Evolutionary conservation across 2,329 filamentous ascomycete genomes (phyloP).

Genomic region (Talaromyces marneffei): DNA sequence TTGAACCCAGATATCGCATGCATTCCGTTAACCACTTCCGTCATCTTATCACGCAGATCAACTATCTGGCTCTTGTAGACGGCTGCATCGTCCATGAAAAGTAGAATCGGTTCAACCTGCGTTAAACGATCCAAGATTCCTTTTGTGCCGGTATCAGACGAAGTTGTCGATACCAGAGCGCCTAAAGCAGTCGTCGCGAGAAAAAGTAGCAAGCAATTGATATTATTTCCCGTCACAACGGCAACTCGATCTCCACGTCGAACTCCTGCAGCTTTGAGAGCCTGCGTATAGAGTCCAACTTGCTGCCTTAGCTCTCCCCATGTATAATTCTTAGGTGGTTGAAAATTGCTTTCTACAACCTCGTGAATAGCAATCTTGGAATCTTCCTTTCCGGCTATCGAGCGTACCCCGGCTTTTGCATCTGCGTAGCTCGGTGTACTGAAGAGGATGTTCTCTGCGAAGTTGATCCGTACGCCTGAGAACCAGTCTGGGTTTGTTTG

Average conservation of each 20-base stretch:
- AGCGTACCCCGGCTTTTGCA: slow-evolving; percentile 41
- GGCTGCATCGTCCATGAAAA: slow-evolving; percentile 79
- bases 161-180: slow-evolving; percentile 67
- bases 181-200: slow-evolving; percentile 66
- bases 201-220: slow-evolving; percentile 68
- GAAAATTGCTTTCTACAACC: slow-evolving; percentile 40
- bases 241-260: slow-evolving; percentile 67
- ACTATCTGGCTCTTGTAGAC: slow-evolving; percentile 73
- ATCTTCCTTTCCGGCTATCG: slow-evolving; percentile 63
- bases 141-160: slow-evolving; percentile 76
- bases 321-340: slow-evolving; percentile 47
- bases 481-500: slow-evolving; percentile 73
- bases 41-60: slow-evolving; percentile 68
- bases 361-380: slow-evolving; percentile 64
- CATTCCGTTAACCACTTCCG: slow-evolving; percentile 59
- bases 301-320: slow-evolving; percentile 61
- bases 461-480: slow-evolving; percentile 66
- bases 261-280: slow-evolving; percentile 62
- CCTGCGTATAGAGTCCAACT: slow-evolving; percentile 57
- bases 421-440: slow-evolving; percentile 36
- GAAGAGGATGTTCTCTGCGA: slow-evolving; percentile 74
- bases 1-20: slow-evolving; percentile 54
- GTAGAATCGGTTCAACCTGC: slow-evolving; percentile 68
- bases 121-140: slow-evolving; percentile 68
- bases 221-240: slow-evolving; percentile 66